These are phyloP conservation scores for Pulveroboletus sp. DNA, from an alignment of 768 basidiomycete species.

Conservation along the genomic window DNA sequence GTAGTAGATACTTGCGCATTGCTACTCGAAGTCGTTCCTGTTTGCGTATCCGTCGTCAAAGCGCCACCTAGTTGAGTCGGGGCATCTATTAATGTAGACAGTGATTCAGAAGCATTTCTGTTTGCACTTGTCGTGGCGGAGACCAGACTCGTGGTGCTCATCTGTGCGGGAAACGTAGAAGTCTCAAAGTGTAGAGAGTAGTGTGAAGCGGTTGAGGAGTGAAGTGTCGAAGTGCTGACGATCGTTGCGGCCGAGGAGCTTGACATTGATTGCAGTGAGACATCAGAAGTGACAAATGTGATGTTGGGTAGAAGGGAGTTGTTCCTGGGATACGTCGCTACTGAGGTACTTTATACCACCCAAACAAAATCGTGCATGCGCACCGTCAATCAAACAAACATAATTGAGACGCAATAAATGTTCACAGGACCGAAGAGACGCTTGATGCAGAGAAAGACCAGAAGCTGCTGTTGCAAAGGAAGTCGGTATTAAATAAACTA, in stretches of 20 bases:
- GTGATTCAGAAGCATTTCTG: conserved; percentile 36
- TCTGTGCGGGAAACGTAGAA: conserved; percentile 21
- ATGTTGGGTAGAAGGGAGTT: not conserved
- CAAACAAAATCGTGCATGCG: not conserved
- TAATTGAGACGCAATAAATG: not conserved
- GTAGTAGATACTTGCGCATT: conserved; percentile 24
- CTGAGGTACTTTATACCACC: not conserved
- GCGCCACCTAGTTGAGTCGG: conserved; percentile 43
- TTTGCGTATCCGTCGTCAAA: conserved; percentile 45
- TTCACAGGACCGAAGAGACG: conserved; percentile 1
- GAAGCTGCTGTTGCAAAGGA: not conserved
- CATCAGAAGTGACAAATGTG: not conserved
- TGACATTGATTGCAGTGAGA: not conserved
- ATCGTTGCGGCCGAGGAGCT: not conserved
- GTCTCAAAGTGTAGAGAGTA: not conserved
- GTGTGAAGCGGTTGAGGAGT: not conserved
- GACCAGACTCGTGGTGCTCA: conserved; percentile 35
- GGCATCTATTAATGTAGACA: conserved; percentile 44
- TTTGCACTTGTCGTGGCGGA: conserved; percentile 36
- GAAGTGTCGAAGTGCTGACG: not conserved
- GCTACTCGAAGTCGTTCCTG: conserved; percentile 16
- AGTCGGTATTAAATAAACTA: not conserved
- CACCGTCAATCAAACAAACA: not conserved
- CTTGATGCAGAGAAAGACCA: not conserved
- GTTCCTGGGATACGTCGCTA: not conserved